Base-by-base conservation (phyloP, 2,329 filamentous ascomycete species). In the Cryphonectria radicalis region DNA sequence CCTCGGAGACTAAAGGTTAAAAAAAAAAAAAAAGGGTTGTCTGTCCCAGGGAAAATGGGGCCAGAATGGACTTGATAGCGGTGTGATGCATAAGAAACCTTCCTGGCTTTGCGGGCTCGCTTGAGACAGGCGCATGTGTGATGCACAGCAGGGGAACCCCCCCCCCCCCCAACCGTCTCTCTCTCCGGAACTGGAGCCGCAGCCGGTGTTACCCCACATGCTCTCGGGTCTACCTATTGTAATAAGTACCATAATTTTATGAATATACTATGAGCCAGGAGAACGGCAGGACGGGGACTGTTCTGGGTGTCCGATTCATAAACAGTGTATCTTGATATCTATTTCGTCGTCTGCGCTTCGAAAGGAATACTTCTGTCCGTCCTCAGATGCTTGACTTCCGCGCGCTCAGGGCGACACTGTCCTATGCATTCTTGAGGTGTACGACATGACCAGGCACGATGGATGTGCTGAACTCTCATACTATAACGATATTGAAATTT, bases 81-180 rank as follows among this genome's bases (percentile, higher is more conserved):
- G 46, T 50, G 46, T 10, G 46, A 50, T 40, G 59, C 59, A 62
- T 62, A 40, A 55, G 10, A 11, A 55, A 40, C 35, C 59, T 50
- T 50, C 4, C 43, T 50, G 22, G 46, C 60, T 63, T 63, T 35
- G 35, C 37, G n/a, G 35, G 35, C 46, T 40, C 10, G 35, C n/a
- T 40, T 63, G 60, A 63, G 60, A 63, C 60, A n/a, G 35, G 60
- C n/a, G 35, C 46, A 8, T 50, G 46, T 63, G 28, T 63, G 60
- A 63, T 63, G 35, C 3, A 63, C 60, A 11, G 14, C 60, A 63
- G 37, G 59, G 60, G 60, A 25, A 35, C 11, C n/a, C n/a, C 28
- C 3, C n/a, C n/a, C 46, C 6, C 42, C 42, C n/a, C n/a, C n/a
- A n/a, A n/a, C n/a, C n/a, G n/a, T n/a, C n/a, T 25, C 22, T 32